phyloP scores from a whole-genome alignment of 2,329 filamentous ascomycete species.

The Intubia oerlemansii region DNA sequence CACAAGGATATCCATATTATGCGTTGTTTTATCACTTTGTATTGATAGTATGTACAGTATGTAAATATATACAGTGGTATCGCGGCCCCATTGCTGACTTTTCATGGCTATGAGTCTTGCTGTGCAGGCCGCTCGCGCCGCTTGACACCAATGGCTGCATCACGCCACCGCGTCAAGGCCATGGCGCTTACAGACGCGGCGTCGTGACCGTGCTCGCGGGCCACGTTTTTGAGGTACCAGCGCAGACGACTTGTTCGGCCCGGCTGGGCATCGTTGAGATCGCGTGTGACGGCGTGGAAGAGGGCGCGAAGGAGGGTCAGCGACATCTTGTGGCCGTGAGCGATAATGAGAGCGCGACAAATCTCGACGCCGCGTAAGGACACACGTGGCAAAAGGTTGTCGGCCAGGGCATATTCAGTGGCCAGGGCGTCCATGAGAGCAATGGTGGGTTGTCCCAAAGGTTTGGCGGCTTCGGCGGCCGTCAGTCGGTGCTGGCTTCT shows the following conservation, averaged over 20 bases:
- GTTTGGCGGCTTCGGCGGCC: neutral
- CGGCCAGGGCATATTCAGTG: conserved; percentile 6
- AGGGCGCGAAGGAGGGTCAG: conserved; percentile 11
- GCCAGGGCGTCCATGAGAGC: conserved; percentile 9
- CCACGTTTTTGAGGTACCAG: conserved; percentile 15
- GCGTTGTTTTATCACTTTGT: no score
- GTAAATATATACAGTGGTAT: no score
- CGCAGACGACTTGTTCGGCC: conserved; percentile 15
- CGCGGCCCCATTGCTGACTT: no score
- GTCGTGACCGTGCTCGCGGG: conserved; percentile 10
- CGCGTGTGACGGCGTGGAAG: conserved; percentile 15
- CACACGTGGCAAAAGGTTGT: conserved; percentile 8
- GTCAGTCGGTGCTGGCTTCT: neutral
- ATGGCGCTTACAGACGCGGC: conserved; percentile 7
- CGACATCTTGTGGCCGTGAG: conserved; percentile 8
- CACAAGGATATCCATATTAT: no score
- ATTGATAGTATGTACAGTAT: no score
- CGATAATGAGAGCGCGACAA: conserved; percentile 13
- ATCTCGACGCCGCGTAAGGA: conserved; percentile 13
- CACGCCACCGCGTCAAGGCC: conserved; percentile 10
- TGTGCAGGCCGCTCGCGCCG: no score
- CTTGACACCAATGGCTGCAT: no score
- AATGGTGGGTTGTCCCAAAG: conserved; percentile 4
- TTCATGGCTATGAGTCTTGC: no score
- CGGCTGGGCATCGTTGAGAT: conserved; percentile 13